Conservation (phyloP, 768 basidiomycete species). For the Lactifluus echinatus region DNA sequence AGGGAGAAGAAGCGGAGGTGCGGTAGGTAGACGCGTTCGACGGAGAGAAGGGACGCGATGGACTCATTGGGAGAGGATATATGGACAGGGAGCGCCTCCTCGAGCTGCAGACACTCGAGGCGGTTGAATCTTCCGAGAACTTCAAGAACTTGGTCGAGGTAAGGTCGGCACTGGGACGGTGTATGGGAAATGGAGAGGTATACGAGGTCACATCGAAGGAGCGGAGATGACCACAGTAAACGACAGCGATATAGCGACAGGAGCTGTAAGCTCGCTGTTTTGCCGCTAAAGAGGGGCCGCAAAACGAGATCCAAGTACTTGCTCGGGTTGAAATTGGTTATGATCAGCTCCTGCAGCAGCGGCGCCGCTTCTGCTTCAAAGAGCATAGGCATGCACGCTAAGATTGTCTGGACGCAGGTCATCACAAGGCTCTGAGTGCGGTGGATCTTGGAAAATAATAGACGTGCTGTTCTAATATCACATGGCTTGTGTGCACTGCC, state of each 20-base stretch:
- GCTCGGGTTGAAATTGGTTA: conserved; percentile 10
- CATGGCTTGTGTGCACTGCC: conserved; percentile 1
- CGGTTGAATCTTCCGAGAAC: conserved; percentile 6
- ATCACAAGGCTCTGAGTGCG: conserved; percentile 14
- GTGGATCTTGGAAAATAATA: conserved; percentile 9
- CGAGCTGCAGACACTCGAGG: conserved; percentile 16
- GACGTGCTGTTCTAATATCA: neutral
- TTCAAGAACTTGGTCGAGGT: conserved; percentile 4
- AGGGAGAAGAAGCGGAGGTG: conserved; percentile 13
- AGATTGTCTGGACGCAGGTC: conserved; percentile 1
- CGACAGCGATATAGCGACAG: conserved; percentile 11
- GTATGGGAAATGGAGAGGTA: conserved; percentile 17
- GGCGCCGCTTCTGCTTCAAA: conserved; percentile 7
- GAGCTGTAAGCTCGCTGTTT: conserved; percentile 9
- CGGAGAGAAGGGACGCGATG: neutral
- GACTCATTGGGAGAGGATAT: neutral
- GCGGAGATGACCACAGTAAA: conserved; percentile 14
- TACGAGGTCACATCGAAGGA: conserved; percentile 15
- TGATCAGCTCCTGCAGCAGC: conserved; percentile 9
- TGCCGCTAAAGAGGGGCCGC: conserved; percentile 8
- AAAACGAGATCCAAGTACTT: neutral
- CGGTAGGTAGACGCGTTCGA: conserved; percentile 6
- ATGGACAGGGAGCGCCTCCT: conserved; percentile 14
- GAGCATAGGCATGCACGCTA: conserved; percentile 6
- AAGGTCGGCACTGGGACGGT: neutral